Conservation (phyloP, 2,329 filamentous ascomycete genomes). For the Paracorniculantispora psalliotae region DNA sequence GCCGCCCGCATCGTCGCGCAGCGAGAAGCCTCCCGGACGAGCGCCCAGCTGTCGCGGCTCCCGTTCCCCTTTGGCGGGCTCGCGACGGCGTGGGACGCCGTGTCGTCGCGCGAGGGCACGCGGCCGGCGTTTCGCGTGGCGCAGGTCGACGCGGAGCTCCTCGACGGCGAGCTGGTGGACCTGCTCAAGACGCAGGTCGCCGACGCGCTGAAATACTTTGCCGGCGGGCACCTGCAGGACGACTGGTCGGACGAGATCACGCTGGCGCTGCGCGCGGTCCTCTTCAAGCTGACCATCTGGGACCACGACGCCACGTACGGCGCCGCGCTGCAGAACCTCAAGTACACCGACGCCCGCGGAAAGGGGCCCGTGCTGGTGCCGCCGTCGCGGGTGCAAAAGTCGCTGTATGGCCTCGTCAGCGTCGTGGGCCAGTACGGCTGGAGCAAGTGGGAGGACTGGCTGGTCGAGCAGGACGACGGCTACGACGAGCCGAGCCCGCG, state of each 20-base stretch:
- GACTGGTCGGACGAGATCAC: slow-evolving; percentile 86
- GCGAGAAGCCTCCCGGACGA: slow-evolving; percentile 49
- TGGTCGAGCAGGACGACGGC: slow-evolving; percentile 71
- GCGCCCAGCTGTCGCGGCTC: slow-evolving; percentile 51
- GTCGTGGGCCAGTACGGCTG: slow-evolving; percentile 86
- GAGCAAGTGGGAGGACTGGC: slow-evolving; percentile 86
- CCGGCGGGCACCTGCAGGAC: slow-evolving; percentile 68
- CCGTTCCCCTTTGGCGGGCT: slow-evolving; percentile 60
- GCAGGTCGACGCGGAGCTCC: slow-evolving; percentile 89
- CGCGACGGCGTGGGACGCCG: slow-evolving; percentile 60
- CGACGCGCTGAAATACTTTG: slow-evolving; percentile 83
- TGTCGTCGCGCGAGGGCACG: slow-evolving; percentile 72
- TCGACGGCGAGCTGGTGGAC: slow-evolving; percentile 88
- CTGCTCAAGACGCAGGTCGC: slow-evolving; percentile 80
- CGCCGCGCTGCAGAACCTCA: slow-evolving; percentile 84
- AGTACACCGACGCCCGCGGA: slow-evolving; percentile 78
- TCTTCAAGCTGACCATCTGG: slow-evolving; percentile 97
- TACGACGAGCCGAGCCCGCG: slow-evolving; percentile 56
- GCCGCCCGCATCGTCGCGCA: slow-evolving; percentile 49
- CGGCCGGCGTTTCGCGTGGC: slow-evolving; percentile 86
- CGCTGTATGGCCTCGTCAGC: slow-evolving; percentile 75
- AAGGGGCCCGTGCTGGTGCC: slow-evolving; percentile 57
- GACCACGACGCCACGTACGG: slow-evolving; percentile 95
- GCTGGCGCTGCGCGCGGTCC: slow-evolving; percentile 65
- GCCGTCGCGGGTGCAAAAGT: slow-evolving; percentile 79